Base-by-base conservation (phyloP, 2,329 filamentous ascomycete genomes). In the Fusarium pseudograminearum region DNA sequence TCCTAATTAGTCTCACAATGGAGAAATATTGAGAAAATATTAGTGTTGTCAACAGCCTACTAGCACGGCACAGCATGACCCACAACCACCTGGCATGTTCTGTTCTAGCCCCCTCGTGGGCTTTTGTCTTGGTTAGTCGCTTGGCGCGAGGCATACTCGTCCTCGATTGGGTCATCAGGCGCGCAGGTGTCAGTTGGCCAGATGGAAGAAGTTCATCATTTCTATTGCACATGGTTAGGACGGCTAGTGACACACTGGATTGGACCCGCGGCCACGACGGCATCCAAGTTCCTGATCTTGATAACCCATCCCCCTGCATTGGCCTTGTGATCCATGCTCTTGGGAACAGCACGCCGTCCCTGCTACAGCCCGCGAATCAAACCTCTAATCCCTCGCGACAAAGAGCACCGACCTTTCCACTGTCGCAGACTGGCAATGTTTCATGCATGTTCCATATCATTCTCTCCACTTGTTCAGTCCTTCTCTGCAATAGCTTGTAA, bases 401-500 rank as follows among this genome's bases (percentile, higher is more conserved):
- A 53, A 57, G 56, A 22, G 55, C 51, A 64, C 55, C 61, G 57
- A 60, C 65, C 28, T 65, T 41, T 61, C 42, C 33, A 56, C 45
- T 57, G 52, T 64, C 38, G 36, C 42, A 44, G 54, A 57, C 36
- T 59, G 34, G 24, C 57, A 46, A 57, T 57, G 54, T 46, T 62
- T 57, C 52, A 52, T 58, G 38, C 58, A 63, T 72, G 54, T 65
- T 63, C 70, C 55, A 65, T 61, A 63, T 70, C 60, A 51, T 63
- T 61, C 58, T 60, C 56, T 63, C 52, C 63, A 57, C 46, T 76
- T 67, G 76, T 79, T 89, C 87, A 99, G 83, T 99, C 96, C 89
- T 98, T 98, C 87, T 99, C 96, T 62, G 94, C 94, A 81, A 99
- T 99, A 59, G 95, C 94, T 83, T 98, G 94, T 84, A 99, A 89